Evolutionary conservation across 805 yeast genomes (phyloP), one percentile per base, ranked within the genome.

Genomic region (Debaryomyces hansenii): DNA sequence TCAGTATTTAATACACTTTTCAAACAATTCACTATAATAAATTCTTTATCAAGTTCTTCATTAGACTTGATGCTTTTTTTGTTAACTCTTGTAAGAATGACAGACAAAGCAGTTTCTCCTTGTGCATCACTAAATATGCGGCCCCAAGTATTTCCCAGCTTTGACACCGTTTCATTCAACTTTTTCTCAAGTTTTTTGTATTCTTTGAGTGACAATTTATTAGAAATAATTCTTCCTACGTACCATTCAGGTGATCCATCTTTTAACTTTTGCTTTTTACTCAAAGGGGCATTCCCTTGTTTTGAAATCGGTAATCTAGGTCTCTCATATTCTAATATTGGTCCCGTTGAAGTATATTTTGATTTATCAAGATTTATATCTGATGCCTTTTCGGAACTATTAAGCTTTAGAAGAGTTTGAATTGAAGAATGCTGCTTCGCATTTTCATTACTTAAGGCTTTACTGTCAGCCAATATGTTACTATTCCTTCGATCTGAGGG

Each of bases 241-340:
- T 48, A 70, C 77, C 77, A 72, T 40, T 64, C 69, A 0, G 77
- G 74, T 0, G 72, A 55, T 3, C 70, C 73, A 7, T 71, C 77
- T 45, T 64, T 67, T 7, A 61, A 46, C 47, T 64, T 68, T 3
- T 48, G 31, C 42, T 62, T 65, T 41, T 54, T 57, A 14, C 53
- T 40, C 32, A 27, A 41, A 2, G 48, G 15, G 5, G 12, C 11
- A 37, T 29, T 20, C n/a, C 35, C 24, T 9, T 4, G 37, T 31
- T 5, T 43, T 40, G 9, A 28, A 14, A 7, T 43, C 42, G 9
- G 11, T 11, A 14, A 12, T 35, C 37, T 39, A 14, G 15, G 27
- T 5, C 4, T 3, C 10, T 24, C 10, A 6, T 24, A 2, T 24
- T 9, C 27, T 6, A 24, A 9, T 24, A 24, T 24, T 24, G 27